These are phyloP conservation scores for Albifimbria verrucaria DNA, from an alignment of 2,329 filamentous ascomycete species.

Conservation along the genomic window DNA sequence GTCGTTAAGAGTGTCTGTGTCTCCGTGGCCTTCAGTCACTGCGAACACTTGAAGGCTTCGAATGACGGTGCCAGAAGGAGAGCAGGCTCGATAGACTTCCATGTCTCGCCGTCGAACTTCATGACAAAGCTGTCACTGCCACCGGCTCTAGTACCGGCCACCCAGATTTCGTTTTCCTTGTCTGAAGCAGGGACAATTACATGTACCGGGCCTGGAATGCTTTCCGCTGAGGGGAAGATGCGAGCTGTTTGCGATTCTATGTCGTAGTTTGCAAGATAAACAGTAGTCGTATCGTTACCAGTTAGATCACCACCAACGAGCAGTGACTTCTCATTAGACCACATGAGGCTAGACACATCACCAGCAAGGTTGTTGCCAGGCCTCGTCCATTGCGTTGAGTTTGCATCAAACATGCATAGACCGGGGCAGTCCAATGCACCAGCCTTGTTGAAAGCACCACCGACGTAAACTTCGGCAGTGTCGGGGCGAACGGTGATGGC, in stretches of 20 bases:
- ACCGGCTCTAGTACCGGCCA: slow-evolving; percentile 62
- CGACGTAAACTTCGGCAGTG: slow-evolving; percentile 76
- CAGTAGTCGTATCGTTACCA: slow-evolving; percentile 57
- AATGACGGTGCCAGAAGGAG: slow-evolving; percentile 68
- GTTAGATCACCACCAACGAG: slow-evolving; percentile 76
- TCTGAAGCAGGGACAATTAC: slow-evolving; percentile 71
- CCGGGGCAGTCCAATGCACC: slow-evolving; percentile 79
- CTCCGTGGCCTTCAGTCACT: slow-evolving; percentile 64
- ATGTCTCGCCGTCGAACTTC: slow-evolving; percentile 73
- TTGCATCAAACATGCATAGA: slow-evolving; percentile 75
- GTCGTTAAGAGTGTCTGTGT: slow-evolving; percentile 59
- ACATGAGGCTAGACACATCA: slow-evolving; percentile 68
- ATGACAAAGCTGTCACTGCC: slow-evolving; percentile 74
- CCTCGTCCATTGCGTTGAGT: slow-evolving; percentile 72
- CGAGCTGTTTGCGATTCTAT: slow-evolving; percentile 65
- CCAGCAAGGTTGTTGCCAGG: slow-evolving; percentile 72
- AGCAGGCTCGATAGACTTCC: slow-evolving; percentile 60
- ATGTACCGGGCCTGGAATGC: slow-evolving; percentile 76
- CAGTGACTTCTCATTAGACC: slow-evolving; percentile 69
- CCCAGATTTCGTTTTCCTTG: slow-evolving; percentile 75
- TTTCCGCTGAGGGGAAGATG: slow-evolving; percentile 55
- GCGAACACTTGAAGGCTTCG: slow-evolving; percentile 79
- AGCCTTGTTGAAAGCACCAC: slow-evolving; percentile 77
- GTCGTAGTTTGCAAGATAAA: slow-evolving; percentile 72
- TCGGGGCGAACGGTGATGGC: slow-evolving; percentile 70